These are phyloP conservation scores for Termitomyces sp. DNA, from an alignment of 768 basidiomycete species.

Conservation along the genomic window DNA sequence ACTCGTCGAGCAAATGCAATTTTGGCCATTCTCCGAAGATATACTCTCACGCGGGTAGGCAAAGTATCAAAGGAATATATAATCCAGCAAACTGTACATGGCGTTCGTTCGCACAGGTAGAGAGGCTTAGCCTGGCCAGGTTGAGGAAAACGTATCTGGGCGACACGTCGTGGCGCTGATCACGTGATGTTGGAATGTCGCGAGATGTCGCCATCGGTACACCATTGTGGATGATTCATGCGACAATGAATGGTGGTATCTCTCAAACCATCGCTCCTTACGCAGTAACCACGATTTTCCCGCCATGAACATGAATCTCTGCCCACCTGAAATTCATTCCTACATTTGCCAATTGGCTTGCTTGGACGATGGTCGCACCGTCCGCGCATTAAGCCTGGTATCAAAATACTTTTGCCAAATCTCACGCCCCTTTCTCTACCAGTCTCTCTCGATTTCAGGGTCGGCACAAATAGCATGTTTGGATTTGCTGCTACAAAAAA, in stretches of 20 bases:
- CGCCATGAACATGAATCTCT: slow-evolving; percentile 24
- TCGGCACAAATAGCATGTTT: slow-evolving; percentile 21
- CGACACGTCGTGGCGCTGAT: background rate
- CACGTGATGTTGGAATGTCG: slow-evolving; percentile 15
- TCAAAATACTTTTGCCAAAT: slow-evolving; percentile 35
- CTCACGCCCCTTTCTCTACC: slow-evolving; percentile 32
- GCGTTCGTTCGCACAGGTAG: no score
- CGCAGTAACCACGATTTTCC: background rate
- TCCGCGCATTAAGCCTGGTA: slow-evolving; percentile 29
- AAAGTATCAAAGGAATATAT: no score
- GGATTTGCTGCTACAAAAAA: slow-evolving; percentile 22
- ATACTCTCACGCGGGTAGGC: no score
- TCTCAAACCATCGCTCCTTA: background rate
- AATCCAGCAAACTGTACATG: no score
- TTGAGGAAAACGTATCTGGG: no score
- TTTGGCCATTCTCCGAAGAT: no score
- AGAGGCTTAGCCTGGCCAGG: no score
- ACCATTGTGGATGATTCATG: slow-evolving; percentile 10
- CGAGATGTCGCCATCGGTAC: slow-evolving; percentile 19
- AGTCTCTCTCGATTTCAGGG: slow-evolving; percentile 29
- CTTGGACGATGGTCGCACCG: slow-evolving; percentile 30
- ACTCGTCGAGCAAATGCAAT: background rate
- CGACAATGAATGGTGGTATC: background rate
- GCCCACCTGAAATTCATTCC: slow-evolving; percentile 39
- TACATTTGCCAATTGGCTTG: slow-evolving; percentile 39